Evolutionary conservation across 73 alveolate genomes (phyloP).

Genomic region (Paramecium primaurelia): DNA sequence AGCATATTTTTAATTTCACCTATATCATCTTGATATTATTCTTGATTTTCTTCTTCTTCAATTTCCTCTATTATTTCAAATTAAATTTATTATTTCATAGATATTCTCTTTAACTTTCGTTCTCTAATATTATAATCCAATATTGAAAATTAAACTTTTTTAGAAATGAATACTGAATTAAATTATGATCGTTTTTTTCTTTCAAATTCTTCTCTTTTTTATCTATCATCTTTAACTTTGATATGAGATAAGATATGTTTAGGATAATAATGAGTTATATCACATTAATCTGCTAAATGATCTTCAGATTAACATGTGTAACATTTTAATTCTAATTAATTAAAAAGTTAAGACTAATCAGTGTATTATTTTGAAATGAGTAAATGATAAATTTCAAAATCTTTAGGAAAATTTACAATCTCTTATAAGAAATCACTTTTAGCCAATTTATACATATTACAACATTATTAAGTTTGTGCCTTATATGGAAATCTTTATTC

Average conservation of each 20-base stretch:
- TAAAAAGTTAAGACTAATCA: neutral
- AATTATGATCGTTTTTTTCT: neutral
- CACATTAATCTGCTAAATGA: neutral
- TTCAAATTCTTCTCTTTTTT: neutral
- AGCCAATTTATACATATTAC: neutral
- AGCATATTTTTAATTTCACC: slow-evolving; percentile 7
- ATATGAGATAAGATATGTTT: neutral
- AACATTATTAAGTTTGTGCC: neutral
- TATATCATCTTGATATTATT: neutral
- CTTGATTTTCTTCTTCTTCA: slow-evolving; percentile 9
- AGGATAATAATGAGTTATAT: slow-evolving; percentile 4
- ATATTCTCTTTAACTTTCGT: neutral
- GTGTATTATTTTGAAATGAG: neutral
- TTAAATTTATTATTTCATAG: neutral
- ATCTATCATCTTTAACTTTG: neutral
- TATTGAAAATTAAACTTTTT: neutral
- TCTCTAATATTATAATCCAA: neutral
- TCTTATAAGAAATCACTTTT: neutral
- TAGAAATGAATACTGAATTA: neutral
- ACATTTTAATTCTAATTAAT: neutral
- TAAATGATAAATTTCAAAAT: slow-evolving; percentile 12
- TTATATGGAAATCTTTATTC: neutral
- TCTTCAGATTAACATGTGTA: neutral
- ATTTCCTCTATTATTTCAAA: neutral
- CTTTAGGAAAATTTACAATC: neutral